phyloP scores from a whole-genome alignment of 192 early-diverging fungal species.

The Hyaloraphidium curvatum region DNA sequence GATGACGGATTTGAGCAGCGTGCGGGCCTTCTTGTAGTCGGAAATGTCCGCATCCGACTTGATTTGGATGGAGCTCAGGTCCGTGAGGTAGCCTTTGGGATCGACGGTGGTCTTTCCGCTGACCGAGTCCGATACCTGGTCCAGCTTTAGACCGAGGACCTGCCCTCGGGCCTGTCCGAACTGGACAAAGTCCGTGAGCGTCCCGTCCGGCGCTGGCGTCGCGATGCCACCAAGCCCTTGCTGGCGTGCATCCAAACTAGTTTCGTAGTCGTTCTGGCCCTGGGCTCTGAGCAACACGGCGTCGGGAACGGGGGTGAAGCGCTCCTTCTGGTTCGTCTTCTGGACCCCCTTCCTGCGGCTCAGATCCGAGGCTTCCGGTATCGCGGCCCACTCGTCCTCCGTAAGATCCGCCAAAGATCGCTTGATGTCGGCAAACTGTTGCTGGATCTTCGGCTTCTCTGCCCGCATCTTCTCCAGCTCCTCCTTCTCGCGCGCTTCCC shows the following conservation, averaged over 20 bases:
- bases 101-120: constrained; percentile 79
- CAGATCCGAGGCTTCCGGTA: constrained; percentile 27
- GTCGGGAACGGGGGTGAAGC: constrained; percentile 32
- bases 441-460: constrained; percentile 61
- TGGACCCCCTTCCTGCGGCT: constrained; percentile 18
- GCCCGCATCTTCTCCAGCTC: constrained; percentile 41
- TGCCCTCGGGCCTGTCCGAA: constrained; percentile 84
- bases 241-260: constrained; percentile 39
- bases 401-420: constrained; percentile 52
- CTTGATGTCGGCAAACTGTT: constrained; percentile 83
- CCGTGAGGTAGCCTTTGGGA: constrained; percentile 90
- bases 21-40: constrained; percentile 79
- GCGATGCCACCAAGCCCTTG: constrained; percentile 36
- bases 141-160: constrained; percentile 76
- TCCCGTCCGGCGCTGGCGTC: constrained; percentile 34
- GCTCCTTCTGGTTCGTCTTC: constrained; percentile 23
- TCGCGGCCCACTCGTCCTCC: constrained; percentile 69
- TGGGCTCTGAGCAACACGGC: constrained; percentile 43
- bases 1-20: constrained; percentile 74
- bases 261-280: constrained; percentile 28
- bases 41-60: constrained; percentile 62
- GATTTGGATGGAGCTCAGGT: constrained; percentile 60
- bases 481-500: constrained; percentile 54
- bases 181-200: constrained; percentile 71
- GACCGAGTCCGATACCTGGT: constrained; percentile 75